Evolutionary conservation across 805 yeast species (phyloP).

Genomic region (Nakazawaea populi): DNA sequence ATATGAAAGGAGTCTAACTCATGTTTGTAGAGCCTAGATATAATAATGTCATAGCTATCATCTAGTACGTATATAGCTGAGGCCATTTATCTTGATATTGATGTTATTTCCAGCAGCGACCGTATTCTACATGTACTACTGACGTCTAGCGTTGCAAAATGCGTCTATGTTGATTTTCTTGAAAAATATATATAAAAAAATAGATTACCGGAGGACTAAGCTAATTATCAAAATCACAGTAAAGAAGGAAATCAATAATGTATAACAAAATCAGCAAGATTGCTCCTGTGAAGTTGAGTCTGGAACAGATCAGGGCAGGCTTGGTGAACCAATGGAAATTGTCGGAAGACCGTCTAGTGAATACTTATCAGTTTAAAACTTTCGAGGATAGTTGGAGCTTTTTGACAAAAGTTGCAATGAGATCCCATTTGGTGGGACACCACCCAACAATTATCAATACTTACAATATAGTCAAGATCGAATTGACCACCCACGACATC

Average conservation of each 20-base stretch:
- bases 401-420: conserved; percentile 48
- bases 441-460: conserved; percentile 67
- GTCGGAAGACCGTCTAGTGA: conserved; percentile 19
- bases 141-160: conserved; percentile 6
- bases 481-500: conserved; percentile 62
- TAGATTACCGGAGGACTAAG: neutral
- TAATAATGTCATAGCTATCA: conserved; percentile 20
- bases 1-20: conserved; percentile 21
- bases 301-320: conserved; percentile 16
- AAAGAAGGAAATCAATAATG: conserved; percentile 23
- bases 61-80: conserved; percentile 30
- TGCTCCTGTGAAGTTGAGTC: conserved; percentile 22
- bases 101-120: too few species aligned
- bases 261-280: conserved; percentile 29
- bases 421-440: conserved; percentile 55
- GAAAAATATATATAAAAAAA: too few species aligned
- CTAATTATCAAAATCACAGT: neutral
- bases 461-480: conserved; percentile 51
- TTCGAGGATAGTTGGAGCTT: conserved; percentile 57
- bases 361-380: conserved; percentile 36
- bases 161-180: conserved; percentile 9
- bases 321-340: conserved; percentile 22
- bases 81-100: conserved; percentile 19
- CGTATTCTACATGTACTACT: conserved; percentile 6
- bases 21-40: conserved; percentile 28